Base-by-base conservation (phyloP, 352 stramenopile genomes). In the Pythium insidiosum region DNA sequence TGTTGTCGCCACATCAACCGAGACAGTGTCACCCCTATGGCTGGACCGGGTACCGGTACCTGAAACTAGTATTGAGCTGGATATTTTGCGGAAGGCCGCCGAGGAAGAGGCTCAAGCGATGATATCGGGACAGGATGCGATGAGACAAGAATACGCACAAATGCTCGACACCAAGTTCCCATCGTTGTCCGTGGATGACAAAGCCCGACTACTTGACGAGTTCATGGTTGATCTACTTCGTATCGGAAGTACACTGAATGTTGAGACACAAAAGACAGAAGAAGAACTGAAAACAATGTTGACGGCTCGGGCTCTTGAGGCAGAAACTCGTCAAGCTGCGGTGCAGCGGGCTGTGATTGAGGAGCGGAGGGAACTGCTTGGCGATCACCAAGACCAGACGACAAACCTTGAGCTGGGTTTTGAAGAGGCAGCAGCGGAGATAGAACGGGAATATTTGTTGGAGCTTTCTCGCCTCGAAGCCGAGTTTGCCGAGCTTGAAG, bases 381-480 rank as follows among this genome's bases (percentile, higher is more conserved):
- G 41, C 2, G 52, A 75, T 6, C 57, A 68, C 2, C 45, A 63
- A 1, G 48, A 60, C 15, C 51, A 75, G 30, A 51, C 57, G 15
- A 43, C 60, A 25, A 48, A 53, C 0, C 34, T 84, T 4, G 63
- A 76, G 38, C 55, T 47, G 1, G 58, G 71, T 22, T 84, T 77
- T 44, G 45, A 50, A 26, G 35, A 76, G 6, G 63, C 78, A 40
- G 62, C 9, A 15, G 28, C 28, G 15, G 15, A 15, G 16, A 74
- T 84, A 28, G 68, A 84, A 36, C 43, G 71, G 33, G 71, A 79
- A 18, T 84, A 86, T 36, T 50, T 69, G 6, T 58, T 61, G 20
- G 64, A 82, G 38, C 44, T 73, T 7, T 61, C 71, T 2, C 53
- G 38, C 9, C 23, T 88, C 26, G 66, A 84, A 26, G 47, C 67